These are phyloP conservation scores for Lentinus tigrinus DNA, from an alignment of 768 basidiomycete species.

Conservation along the genomic window DNA sequence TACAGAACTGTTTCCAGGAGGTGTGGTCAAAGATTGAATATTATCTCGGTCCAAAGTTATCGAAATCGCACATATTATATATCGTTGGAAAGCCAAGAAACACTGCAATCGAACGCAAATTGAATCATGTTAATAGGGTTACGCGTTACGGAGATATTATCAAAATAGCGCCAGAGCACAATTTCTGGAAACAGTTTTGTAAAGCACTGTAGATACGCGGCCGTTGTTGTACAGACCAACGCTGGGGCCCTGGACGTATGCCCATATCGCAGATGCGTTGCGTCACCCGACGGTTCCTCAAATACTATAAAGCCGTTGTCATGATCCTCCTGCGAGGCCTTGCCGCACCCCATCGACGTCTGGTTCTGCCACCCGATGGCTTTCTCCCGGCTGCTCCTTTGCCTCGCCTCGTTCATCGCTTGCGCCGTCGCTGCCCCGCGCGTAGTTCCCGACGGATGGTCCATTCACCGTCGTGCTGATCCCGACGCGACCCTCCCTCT, in stretches of 20 bases:
- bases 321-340: background rate
- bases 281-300: background rate
- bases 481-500: slow-evolving; percentile 39
- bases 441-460: slow-evolving; percentile 34
- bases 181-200: no score
- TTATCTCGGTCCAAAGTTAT: no score
- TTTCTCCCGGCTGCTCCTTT: background rate
- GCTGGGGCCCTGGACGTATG: background rate
- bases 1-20: no score
- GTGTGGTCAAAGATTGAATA: no score
- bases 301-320: background rate
- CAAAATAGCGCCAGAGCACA: no score
- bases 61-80: no score
- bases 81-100: no score
- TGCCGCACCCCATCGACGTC: background rate
- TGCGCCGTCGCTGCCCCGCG: background rate
- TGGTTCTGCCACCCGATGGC: background rate
- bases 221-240: background rate
- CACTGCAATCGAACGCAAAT: no score
- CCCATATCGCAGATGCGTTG: background rate
- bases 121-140: no score
- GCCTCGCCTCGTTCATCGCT: background rate
- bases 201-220: background rate
- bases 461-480: slow-evolving; percentile 33
- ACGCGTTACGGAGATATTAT: no score